phyloP scores from a whole-genome alignment of 1,284 basidiomycete species.

The Ceratorhiza oryzae-sativae region DNA sequence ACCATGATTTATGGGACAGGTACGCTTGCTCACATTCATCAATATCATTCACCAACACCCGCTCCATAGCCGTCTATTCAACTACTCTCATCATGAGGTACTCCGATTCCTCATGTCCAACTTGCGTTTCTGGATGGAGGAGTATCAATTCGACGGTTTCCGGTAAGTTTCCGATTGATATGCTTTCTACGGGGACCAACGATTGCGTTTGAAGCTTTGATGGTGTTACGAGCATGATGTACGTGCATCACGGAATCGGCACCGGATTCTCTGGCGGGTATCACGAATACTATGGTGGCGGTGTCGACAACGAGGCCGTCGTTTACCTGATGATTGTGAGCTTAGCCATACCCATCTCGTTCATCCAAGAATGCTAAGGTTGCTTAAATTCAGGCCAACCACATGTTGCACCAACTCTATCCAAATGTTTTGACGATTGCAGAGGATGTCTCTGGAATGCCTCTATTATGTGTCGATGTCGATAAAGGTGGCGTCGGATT shows the following conservation, averaged over 20 bases:
- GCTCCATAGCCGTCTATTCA: slow-evolving; percentile 77
- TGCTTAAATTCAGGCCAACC: slow-evolving; percentile 76
- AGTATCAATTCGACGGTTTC: slow-evolving; percentile 96
- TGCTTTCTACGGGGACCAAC: background rate
- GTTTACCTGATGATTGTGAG: slow-evolving; percentile 96
- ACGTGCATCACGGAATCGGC: slow-evolving; percentile 95
- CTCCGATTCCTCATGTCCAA: slow-evolving; percentile 94
- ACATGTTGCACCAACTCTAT: slow-evolving; percentile 83
- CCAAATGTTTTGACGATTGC: slow-evolving; percentile 89
- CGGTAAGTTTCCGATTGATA: slow-evolving; percentile 50
- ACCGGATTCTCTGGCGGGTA: slow-evolving; percentile 97
- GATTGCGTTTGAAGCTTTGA: slow-evolving; percentile 65
- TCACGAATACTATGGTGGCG: slow-evolving; percentile 94
- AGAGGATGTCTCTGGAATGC: slow-evolving; percentile 99
- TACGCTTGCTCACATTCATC: background rate
- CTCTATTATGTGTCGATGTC: slow-evolving; percentile 85
- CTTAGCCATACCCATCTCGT: slow-evolving; percentile 40
- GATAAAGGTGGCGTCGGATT: slow-evolving; percentile 91
- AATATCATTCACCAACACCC: background rate
- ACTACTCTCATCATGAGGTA: slow-evolving; percentile 95
- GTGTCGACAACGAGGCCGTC: slow-evolving; percentile 87
- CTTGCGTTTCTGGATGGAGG: slow-evolving; percentile 93
- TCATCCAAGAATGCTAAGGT: background rate
- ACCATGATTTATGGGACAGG: slow-evolving; percentile 95
- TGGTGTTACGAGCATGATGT: slow-evolving; percentile 99